Conservation (phyloP, 306 rosid species). For the Cicer judaicum region DNA sequence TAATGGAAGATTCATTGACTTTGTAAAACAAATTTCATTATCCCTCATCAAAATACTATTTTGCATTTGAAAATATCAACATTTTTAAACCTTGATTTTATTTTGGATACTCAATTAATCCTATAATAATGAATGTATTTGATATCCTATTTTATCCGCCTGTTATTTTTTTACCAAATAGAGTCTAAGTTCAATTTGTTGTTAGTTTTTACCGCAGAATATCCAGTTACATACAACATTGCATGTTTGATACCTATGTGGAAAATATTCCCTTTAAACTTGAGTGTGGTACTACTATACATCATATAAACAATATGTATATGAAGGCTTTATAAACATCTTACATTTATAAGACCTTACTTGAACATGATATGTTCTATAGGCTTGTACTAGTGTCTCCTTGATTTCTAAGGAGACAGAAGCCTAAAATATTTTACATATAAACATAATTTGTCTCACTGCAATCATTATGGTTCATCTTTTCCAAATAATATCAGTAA, state of each 20-base stretch:
- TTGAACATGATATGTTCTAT: too few relatives aligned
- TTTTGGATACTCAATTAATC: too few relatives aligned
- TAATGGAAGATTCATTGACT: neutral
- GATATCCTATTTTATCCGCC: too few relatives aligned
- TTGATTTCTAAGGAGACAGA: too few relatives aligned
- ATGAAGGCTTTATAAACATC: neutral
- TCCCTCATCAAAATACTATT: neutral
- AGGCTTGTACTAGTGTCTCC: too few relatives aligned
- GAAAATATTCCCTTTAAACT: neutral
- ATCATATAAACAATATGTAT: neutral
- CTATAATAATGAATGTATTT: too few relatives aligned
- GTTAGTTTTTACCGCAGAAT: neutral
- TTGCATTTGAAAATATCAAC: neutral
- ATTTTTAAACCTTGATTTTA: too few relatives aligned
- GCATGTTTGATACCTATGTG: neutral
- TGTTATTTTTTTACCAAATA: too few relatives aligned
- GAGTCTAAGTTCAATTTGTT: neutral
- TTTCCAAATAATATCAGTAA: neutral
- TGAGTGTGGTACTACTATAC: neutral
- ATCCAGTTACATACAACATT: neutral
- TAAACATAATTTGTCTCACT: conserved; percentile 13
- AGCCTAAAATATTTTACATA: neutral
- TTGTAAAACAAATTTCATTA: neutral
- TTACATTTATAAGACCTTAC: too few relatives aligned
- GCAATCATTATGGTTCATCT: conserved; percentile 27